Evolutionary conservation across 192 early-diverging fungal species (phyloP), one percentile per base, ranked within the genome.

Genomic region (Rhizophagus sp.): DNA sequence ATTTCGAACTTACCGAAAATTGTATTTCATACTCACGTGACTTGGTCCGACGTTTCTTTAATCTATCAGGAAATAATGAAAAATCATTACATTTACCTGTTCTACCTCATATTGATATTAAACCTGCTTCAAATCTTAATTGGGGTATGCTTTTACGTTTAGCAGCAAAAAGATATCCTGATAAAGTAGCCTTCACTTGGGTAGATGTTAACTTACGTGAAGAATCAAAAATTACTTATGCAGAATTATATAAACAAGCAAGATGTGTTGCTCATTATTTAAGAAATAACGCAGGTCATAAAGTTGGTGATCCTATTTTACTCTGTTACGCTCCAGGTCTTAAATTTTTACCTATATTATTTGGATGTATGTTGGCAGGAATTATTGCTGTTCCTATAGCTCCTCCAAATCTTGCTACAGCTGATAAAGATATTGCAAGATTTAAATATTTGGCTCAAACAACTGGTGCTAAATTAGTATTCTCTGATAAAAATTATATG

Each of bases 251-350:
- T n/a, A 62, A 39, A 11, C 75, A 77, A 5, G 63, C 75, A 13
- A 27, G 75, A 25, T 19, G 63, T 25, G 75, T 77, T 7, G 75
- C 75, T 3, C 13, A 77, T 7, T 77, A 65, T 22, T 62, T 77
- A 27, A 39, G 61, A 9, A 27, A 57, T 22, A 61, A 15, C 0
- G 36, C 61, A 1, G 27, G 44, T 15, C 63, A 65, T 33, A 77
- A 77, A 47, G 27, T 27, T 39, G 75, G 75, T 17, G 75, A 77
- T 34, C 75, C 44, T 7, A 47, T 77, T 47, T 66, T 77, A 52
- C 50, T 77, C 22, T 77, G 75, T 65, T 77, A 77, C 27, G 75
- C 75, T 2, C 75, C 75, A 0, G 75, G 75, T 17, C 62, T 77
- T 4, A 77, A 77, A 77, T 77, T 77, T 36, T 24, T 77, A 9